Evolutionary conservation across 139 green algal species (phyloP).

Genomic region (Nannochloris sp.): DNA sequence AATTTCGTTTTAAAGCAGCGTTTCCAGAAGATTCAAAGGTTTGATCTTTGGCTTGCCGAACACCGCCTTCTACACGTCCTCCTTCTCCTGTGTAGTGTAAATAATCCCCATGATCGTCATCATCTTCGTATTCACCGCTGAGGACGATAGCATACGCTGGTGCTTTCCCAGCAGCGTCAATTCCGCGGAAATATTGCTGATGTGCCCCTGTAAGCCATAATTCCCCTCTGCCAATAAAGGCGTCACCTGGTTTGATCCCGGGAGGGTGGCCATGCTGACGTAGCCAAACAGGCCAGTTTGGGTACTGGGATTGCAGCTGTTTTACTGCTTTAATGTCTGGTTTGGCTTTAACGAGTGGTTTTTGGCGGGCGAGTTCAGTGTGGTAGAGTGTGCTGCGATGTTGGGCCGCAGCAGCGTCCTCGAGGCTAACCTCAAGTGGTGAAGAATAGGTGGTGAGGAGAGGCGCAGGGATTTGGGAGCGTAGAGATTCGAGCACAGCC

Average conservation of each 20-base stretch:
- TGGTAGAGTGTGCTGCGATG: constrained; percentile 1
- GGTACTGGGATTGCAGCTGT: constrained; percentile 2
- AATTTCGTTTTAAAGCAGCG: constrained; percentile 18
- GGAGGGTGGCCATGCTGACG: constrained; percentile 29
- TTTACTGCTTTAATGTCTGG: constrained; percentile 23
- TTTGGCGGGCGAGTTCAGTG: background rate
- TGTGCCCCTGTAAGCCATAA: constrained; percentile 30
- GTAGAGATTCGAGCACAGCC: constrained; percentile 5
- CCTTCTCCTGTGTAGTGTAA: constrained; percentile 59
- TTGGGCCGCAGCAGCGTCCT: background rate
- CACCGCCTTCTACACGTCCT: constrained; percentile 9
- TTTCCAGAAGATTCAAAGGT: constrained; percentile 24
- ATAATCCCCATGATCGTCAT: constrained; percentile 41
- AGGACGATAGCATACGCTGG: constrained; percentile 44
- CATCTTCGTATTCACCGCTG: constrained; percentile 52
- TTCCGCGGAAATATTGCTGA: constrained; percentile 31
- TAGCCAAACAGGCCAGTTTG: constrained; percentile 5
- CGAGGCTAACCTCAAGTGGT: background rate
- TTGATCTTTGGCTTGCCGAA: constrained; percentile 34
- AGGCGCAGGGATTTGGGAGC: background rate
- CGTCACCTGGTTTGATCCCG: constrained; percentile 26
- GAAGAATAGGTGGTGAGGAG: constrained; percentile 7
- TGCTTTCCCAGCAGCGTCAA: constrained; percentile 12
- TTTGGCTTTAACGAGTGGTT: constrained; percentile 4
- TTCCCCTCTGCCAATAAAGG: constrained; percentile 30